Conservation (phyloP, 1,284 basidiomycete genomes). For the Limonomyces culmigenus region DNA sequence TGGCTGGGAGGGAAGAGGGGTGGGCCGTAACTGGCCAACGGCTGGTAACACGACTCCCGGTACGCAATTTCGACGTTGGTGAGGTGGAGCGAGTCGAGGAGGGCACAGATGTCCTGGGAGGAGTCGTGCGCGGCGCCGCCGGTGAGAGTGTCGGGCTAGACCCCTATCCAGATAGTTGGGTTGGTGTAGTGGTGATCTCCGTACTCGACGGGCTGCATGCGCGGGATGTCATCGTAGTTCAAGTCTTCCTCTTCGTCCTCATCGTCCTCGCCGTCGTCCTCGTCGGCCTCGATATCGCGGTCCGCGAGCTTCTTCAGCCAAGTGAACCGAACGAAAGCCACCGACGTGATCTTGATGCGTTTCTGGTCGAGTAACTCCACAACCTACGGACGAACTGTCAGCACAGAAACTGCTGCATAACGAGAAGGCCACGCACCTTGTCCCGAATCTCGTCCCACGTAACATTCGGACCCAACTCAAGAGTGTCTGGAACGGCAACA, state of each 20-base stretch:
- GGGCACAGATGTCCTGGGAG: constrained; percentile 13
- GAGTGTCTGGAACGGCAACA: constrained; percentile 13
- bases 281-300: constrained; percentile 7
- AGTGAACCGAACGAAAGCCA: constrained; percentile 18
- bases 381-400: constrained; percentile 14
- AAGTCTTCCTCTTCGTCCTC: constrained; percentile 8
- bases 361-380: constrained; percentile 11
- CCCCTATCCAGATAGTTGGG: constrained; percentile 23
- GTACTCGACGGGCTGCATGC: constrained; percentile 10
- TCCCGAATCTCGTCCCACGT: constrained; percentile 12
- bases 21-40: constrained; percentile 8
- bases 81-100: constrained; percentile 12
- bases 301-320: constrained; percentile 12
- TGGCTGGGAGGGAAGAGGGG: constrained; percentile 10
- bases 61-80: constrained; percentile 13
- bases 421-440: constrained; percentile 13
- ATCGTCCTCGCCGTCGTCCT: constrained; percentile 10
- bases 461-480: constrained; percentile 15
- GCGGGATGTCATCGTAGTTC: constrained; percentile 8
- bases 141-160: constrained; percentile 17
- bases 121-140: constrained; percentile 14
- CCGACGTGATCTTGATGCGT: constrained; percentile 10
- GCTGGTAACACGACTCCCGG: constrained; percentile 10
- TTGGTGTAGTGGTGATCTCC: constrained; percentile 9
- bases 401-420: constrained; percentile 8